Conservation (phyloP, 2,329 filamentous ascomycete genomes). For the Sordariomycetes sp. region DNA sequence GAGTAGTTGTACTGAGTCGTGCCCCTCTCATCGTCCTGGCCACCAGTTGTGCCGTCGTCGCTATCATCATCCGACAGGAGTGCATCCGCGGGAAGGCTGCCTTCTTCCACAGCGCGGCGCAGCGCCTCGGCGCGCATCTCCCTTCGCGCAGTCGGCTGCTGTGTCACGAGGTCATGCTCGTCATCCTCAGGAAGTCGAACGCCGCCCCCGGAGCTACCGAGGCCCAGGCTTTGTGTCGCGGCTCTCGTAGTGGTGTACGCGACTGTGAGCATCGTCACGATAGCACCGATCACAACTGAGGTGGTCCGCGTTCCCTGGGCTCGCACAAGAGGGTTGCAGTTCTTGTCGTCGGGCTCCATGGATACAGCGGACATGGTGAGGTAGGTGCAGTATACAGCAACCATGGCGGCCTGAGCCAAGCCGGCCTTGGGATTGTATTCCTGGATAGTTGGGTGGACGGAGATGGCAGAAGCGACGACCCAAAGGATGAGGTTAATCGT, state of each 20-base stretch:
- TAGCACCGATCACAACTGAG: conserved; percentile 80
- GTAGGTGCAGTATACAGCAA: conserved; percentile 96
- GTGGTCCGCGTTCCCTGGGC: conserved; percentile 81
- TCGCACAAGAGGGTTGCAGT: conserved; percentile 83
- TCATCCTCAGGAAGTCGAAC: conserved; percentile 57
- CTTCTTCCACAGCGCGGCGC: conserved; percentile 82
- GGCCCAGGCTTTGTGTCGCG: conserved; percentile 75
- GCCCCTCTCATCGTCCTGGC: conserved; percentile 76
- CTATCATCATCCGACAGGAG: conserved; percentile 61
- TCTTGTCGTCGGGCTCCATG: conserved; percentile 90
- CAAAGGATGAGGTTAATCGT: conserved; percentile 85
- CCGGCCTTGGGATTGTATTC: conserved; percentile 88
- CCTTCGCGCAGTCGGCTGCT: conserved; percentile 65
- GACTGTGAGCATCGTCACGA: conserved; percentile 92
- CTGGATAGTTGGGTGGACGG: conserved; percentile 81
- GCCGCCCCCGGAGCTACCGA: conserved; percentile 43
- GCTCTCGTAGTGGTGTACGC: conserved; percentile 96
- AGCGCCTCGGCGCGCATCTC: conserved; percentile 91
- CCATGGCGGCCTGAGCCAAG: conserved; percentile 93
- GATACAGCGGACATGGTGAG: conserved; percentile 96
- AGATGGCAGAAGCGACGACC: conserved; percentile 67
- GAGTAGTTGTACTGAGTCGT: conserved; percentile 94
- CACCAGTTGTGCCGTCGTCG: conserved; percentile 42
- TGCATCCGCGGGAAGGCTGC: conserved; percentile 81
- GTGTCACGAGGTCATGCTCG: conserved; percentile 69